Conservation (phyloP, 176 grass and related monocot species). For the Aegilops speltoides region DNA sequence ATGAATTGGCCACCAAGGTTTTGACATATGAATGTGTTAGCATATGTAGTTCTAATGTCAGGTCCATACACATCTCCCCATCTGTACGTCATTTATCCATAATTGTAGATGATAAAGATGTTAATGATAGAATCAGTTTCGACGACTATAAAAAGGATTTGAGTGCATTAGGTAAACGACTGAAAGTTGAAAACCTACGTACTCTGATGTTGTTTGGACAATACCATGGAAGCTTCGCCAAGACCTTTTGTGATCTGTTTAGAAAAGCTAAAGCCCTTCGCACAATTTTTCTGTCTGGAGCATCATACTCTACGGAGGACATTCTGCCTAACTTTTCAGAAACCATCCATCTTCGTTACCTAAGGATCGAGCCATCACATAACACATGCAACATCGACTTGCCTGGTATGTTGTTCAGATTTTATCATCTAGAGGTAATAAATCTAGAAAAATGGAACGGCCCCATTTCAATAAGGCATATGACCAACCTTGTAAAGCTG, state of each 20-base stretch:
- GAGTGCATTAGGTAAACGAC: not conserved
- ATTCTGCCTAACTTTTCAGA: not conserved
- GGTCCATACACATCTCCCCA: not conserved
- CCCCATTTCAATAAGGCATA: too few species aligned
- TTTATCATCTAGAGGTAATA: not conserved
- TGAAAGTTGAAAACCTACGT: constrained; percentile 13
- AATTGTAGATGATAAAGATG: not conserved
- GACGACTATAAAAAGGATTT: not conserved
- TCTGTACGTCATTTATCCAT: constrained; percentile 33
- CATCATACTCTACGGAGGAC: not conserved
- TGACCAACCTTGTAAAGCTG: not conserved
- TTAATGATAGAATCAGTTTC: not conserved
- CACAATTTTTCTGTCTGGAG: not conserved
- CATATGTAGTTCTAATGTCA: not conserved
- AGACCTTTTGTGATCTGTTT: not conserved
- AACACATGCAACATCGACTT: not conserved
- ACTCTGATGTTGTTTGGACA: constrained; percentile 25
- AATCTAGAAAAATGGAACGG: not conserved
- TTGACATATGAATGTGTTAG: constrained; percentile 18
- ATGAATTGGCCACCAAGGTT: constrained; percentile 9
- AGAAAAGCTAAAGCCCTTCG: not conserved
- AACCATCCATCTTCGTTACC: constrained; percentile 26
- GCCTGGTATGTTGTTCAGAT: not conserved
- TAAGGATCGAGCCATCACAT: not conserved
- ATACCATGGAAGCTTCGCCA: not conserved